These are phyloP conservation scores for Alternaria consortialis DNA, from an alignment of 2,329 filamentous ascomycete species.

Conservation along the genomic window DNA sequence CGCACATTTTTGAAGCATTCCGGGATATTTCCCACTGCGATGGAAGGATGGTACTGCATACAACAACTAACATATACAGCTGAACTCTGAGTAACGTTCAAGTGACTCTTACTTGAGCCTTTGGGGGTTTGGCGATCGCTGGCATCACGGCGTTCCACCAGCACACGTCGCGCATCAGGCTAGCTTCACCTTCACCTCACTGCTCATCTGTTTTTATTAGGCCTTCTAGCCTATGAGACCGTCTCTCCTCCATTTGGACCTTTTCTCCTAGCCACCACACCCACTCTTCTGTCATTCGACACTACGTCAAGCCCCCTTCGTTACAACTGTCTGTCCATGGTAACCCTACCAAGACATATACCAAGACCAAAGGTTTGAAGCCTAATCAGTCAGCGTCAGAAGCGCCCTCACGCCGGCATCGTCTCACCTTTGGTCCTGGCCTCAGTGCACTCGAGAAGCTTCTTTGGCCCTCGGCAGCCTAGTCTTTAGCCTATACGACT, in stretches of 20 bases:
- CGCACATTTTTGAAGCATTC: not conserved
- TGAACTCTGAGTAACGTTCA: not conserved
- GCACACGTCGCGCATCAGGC: not conserved
- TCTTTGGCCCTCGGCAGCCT: not conserved
- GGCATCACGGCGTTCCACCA: not conserved
- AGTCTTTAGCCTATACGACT: too few species aligned
- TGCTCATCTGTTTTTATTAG: not conserved
- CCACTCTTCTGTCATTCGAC: not conserved
- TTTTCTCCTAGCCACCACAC: not conserved
- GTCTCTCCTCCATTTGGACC: not conserved
- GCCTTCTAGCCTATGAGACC: not conserved
- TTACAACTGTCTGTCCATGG: not conserved
- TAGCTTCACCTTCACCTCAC: not conserved
- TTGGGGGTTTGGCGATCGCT: not conserved
- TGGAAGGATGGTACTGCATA: not conserved
- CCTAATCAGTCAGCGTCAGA: not conserved
- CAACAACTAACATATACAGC: not conserved
- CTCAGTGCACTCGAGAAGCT: not conserved
- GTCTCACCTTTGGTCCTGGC: not conserved
- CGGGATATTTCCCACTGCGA: not conserved
- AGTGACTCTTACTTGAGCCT: not conserved
- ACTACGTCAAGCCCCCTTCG: not conserved
- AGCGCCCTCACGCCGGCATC: not conserved
- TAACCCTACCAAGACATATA: not conserved
- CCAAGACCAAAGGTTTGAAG: not conserved